A percentile compares a stretch with the other conserved stretches of the same genome.
Evolutionary conservation across 768 basidiomycete genomes (phyloP).

Genomic region (Rhodosporidiobolus odoratus): DNA sequence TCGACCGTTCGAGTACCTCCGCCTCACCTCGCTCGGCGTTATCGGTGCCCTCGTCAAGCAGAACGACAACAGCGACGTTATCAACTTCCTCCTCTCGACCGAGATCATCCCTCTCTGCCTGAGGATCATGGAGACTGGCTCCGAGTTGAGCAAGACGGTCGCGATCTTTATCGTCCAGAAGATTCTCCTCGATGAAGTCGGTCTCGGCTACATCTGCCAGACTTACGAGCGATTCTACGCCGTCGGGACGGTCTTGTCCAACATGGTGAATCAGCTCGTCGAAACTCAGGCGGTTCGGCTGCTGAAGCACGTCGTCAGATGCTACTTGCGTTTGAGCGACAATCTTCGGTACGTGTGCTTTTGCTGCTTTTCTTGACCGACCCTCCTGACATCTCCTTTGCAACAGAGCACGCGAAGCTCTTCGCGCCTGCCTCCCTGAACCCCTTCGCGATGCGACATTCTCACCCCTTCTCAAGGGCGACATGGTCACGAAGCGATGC

Average conservation of each 20-base stretch:
- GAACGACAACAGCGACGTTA: conserved; percentile 98
- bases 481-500: conserved; percentile 96
- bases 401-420: conserved; percentile 81
- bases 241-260: conserved; percentile 93
- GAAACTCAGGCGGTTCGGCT: conserved; percentile 95
- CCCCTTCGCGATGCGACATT: conserved; percentile 92
- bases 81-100: conserved; percentile 96
- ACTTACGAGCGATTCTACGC: conserved; percentile 99
- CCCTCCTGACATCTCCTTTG: background rate
- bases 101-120: conserved; percentile 99
- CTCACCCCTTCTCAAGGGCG: conserved; percentile 83
- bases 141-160: conserved; percentile 95
- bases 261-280: conserved; percentile 97
- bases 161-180: conserved; percentile 99
- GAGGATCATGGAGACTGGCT: conserved; percentile 99
- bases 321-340: conserved; percentile 91
- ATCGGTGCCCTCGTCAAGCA: conserved; percentile 99
- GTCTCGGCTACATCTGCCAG: conserved; percentile 96
- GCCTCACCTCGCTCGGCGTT: conserved; percentile 97
- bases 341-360: conserved; percentile 68
- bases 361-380: conserved; percentile 29
- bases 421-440: conserved; percentile 91
- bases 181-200: conserved; percentile 87
- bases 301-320: conserved; percentile 95
- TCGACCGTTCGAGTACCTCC: conserved; percentile 97